phyloP scores from a whole-genome alignment of 768 basidiomycete genomes.

The Nidularia sp. region DNA sequence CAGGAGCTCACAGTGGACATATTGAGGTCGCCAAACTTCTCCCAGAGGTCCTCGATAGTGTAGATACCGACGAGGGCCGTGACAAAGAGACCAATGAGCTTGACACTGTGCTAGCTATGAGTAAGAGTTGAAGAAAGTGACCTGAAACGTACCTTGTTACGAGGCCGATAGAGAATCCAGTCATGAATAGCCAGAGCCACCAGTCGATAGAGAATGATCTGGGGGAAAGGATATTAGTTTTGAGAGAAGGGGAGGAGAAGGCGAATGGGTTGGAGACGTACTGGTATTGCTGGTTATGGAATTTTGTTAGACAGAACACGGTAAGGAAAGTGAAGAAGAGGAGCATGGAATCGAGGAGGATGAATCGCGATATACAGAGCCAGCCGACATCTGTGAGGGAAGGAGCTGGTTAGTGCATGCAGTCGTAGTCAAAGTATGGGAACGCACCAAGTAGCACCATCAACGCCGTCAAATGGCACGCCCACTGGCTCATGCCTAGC shows the following conservation, averaged over 20 bases:
- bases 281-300: conserved; percentile 96
- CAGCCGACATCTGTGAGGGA: conserved; percentile 78
- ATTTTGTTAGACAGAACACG: conserved; percentile 91
- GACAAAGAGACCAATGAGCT: conserved; percentile 94
- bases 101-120: conserved; percentile 55
- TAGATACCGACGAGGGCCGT: conserved; percentile 94
- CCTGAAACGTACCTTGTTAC: conserved; percentile 83
- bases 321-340: conserved; percentile 98
- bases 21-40: conserved; percentile 93
- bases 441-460: conserved; percentile 88
- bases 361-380: conserved; percentile 95
- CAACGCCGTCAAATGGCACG: conserved; percentile 86
- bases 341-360: conserved; percentile 98
- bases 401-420: neutral
- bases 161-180: conserved; percentile 91
- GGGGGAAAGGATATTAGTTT: conserved; percentile 3
- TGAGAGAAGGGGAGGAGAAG: neutral
- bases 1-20: conserved; percentile 73
- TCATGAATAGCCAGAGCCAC: conserved; percentile 93
- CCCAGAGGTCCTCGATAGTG: conserved; percentile 97
- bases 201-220: conserved; percentile 88
- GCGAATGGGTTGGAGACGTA: conserved; percentile 40
- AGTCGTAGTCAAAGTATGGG: neutral
- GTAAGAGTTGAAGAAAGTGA: neutral
- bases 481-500: conserved; percentile 85